Percentiles rank a stretch among this genome's conserved stretches.
Evolutionary conservation across 768 basidiomycete species (phyloP).

Genomic region (Suillus placidus): DNA sequence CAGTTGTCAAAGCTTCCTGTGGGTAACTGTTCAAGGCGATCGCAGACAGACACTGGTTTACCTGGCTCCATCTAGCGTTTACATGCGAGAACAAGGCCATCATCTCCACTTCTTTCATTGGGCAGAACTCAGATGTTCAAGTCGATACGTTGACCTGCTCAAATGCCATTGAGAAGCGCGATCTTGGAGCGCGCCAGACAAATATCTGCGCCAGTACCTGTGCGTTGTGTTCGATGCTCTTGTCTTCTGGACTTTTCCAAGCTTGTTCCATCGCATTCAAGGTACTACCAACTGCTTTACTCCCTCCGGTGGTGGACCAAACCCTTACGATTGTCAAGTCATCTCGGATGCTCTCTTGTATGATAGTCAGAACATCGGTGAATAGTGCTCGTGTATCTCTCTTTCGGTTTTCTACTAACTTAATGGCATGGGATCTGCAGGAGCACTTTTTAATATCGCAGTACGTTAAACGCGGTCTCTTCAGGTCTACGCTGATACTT

Average conservation of each 20-base stretch:
- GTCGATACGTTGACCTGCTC: slow-evolving; percentile 39
- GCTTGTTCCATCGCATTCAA: neutral
- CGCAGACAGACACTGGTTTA: neutral
- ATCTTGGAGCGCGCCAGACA: slow-evolving; percentile 18
- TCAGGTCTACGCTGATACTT: neutral
- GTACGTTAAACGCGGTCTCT: slow-evolving; percentile 1
- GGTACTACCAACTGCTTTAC: slow-evolving; percentile 49
- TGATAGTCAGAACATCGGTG: slow-evolving; percentile 48
- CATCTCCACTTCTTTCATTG: slow-evolving; percentile 35
- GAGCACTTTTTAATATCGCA: slow-evolving; percentile 16
- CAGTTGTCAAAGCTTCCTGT: neutral
- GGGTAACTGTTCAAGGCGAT: neutral
- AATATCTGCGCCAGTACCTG: slow-evolving; percentile 48
- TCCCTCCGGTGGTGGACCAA: slow-evolving; percentile 48
- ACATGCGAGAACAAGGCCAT: slow-evolving; percentile 10
- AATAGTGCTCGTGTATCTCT: slow-evolving; percentile 8
- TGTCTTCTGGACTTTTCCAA: neutral
- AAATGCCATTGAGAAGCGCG: slow-evolving; percentile 8
- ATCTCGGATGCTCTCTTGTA: slow-evolving; percentile 52
- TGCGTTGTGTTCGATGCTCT: slow-evolving; percentile 22
- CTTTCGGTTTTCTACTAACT: neutral
- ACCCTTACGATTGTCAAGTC: slow-evolving; percentile 50
- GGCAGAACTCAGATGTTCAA: slow-evolving; percentile 46
- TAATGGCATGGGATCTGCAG: neutral
- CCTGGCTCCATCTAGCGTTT: slow-evolving; percentile 6